phyloP scores from a whole-genome alignment of 805 yeast species.

The Kazachstania kunashirensis region DNA sequence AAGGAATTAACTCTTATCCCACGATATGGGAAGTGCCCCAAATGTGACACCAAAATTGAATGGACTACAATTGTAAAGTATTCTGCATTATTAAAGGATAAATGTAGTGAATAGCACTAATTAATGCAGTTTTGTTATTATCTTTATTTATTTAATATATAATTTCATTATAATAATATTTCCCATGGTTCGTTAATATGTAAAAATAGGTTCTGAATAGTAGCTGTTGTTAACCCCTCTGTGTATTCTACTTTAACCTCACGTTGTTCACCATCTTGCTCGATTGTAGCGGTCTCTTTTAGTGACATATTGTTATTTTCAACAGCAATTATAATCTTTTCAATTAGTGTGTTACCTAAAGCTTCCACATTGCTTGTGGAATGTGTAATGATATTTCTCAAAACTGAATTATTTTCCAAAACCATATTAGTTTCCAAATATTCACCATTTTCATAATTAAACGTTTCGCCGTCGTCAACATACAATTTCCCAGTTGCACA shows the following conservation, averaged over 20 bases:
- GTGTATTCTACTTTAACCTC: slow-evolving; percentile 19
- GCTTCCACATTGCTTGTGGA: slow-evolving; percentile 17
- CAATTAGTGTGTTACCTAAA: slow-evolving; percentile 37
- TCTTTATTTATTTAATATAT: too few relatives aligned
- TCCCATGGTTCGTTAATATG: slow-evolving; percentile 40
- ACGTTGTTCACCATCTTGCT: slow-evolving; percentile 35
- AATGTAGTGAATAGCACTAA: slow-evolving; percentile 5
- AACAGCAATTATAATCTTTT: slow-evolving; percentile 46
- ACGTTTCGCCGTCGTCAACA: slow-evolving; percentile 79
- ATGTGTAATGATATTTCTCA: slow-evolving; percentile 26
- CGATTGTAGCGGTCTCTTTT: slow-evolving; percentile 18
- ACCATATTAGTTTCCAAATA: slow-evolving; percentile 37
- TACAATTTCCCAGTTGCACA: slow-evolving; percentile 54
- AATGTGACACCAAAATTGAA: slow-evolving; percentile 16
- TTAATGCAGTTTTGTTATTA: too few relatives aligned
- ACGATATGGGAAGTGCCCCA: slow-evolving; percentile 22
- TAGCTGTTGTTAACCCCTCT: slow-evolving; percentile 11
- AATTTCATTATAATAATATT: slow-evolving; percentile 24
- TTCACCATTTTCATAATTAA: slow-evolving; percentile 43
- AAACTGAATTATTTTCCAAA: slow-evolving; percentile 25
- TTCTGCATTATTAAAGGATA: slow-evolving; percentile 16
- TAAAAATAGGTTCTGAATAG: slow-evolving; percentile 45
- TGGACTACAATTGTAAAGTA: slow-evolving; percentile 26
- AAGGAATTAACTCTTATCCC: slow-evolving; percentile 20
- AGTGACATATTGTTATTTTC: slow-evolving; percentile 5